Conservation (phyloP, 148 eudicot species). For the Chenopodium album region DNA sequence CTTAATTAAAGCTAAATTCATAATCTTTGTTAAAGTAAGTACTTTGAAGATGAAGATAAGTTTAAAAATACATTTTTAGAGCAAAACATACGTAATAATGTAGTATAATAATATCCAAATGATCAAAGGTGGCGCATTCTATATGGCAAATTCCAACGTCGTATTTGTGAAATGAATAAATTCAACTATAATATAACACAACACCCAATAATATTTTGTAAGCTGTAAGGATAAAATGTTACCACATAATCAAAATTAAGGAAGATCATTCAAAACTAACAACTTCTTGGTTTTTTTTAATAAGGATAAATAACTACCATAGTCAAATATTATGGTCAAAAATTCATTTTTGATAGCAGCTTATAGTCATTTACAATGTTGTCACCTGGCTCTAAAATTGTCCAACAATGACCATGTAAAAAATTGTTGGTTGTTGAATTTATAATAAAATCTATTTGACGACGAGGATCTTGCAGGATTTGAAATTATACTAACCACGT, state of each 20-base stretch:
- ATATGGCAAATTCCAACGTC: not conserved
- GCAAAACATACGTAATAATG: not conserved
- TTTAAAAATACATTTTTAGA: no score
- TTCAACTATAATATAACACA: not conserved
- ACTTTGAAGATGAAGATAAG: no score
- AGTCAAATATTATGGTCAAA: not conserved
- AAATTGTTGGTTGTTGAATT: not conserved
- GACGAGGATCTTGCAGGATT: not conserved
- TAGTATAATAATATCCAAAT: no score
- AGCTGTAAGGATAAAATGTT: not conserved
- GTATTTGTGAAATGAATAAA: not conserved
- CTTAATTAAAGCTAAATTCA: no score
- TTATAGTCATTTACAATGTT: not conserved
- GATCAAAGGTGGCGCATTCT: not conserved
- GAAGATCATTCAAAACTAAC: not conserved
- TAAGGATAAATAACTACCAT: not conserved
- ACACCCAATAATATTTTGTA: not conserved
- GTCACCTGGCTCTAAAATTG: conserved; percentile 3
- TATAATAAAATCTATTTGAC: not conserved
- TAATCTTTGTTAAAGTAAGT: no score
- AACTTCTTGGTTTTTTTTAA: not conserved
- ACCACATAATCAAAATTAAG: not conserved
- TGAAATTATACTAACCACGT: not conserved
- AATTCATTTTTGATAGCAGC: not conserved
- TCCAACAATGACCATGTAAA: not conserved